Percentiles rank a stretch among this genome's conserved stretches.
These are phyloP conservation scores for Phytophthora aleatoria DNA, from an alignment of 352 stramenopile species.

Conservation along the genomic window DNA sequence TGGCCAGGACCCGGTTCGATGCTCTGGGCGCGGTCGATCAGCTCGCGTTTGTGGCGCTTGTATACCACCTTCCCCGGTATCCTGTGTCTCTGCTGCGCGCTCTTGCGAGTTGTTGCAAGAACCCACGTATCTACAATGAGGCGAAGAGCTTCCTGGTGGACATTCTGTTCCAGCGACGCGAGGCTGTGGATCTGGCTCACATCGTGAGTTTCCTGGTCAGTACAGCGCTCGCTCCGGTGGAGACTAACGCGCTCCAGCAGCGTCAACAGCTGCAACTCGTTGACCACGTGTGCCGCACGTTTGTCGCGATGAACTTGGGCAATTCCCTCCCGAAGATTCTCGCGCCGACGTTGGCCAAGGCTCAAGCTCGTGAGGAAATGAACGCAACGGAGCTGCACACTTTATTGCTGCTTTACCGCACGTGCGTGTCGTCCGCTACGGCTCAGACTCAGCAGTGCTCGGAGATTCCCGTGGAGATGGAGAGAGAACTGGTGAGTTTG, in stretches of 20 bases:
- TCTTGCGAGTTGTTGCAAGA: constrained; percentile 81
- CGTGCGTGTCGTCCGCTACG: constrained; percentile 53
- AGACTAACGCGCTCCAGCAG: constrained; percentile 19
- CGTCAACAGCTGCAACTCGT: constrained; percentile 62
- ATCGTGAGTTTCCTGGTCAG: constrained; percentile 86
- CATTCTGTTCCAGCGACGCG: constrained; percentile 70
- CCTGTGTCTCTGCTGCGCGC: constrained; percentile 69
- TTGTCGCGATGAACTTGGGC: constrained; percentile 72
- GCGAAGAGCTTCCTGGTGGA: constrained; percentile 88
- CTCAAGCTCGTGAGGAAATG: constrained; percentile 39
- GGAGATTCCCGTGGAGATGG: constrained; percentile 58
- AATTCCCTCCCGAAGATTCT: constrained; percentile 74
- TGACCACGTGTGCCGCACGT: constrained; percentile 65
- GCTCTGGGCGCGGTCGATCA: constrained; percentile 54
- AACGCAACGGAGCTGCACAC: constrained; percentile 59
- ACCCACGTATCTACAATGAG: constrained; percentile 51
- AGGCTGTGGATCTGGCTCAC: constrained; percentile 69
- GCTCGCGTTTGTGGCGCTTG: constrained; percentile 68
- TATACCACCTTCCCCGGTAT: constrained; percentile 80
- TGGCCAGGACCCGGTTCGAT: constrained; percentile 55
- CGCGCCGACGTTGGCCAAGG: constrained; percentile 60
- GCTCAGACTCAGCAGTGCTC: constrained; percentile 22
- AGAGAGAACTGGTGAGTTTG: constrained; percentile 38
- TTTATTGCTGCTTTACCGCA: constrained; percentile 60
- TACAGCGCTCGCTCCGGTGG: constrained; percentile 52